These are phyloP conservation scores for Vaccinium corymbosum DNA, from an alignment of 148 eudicot species.

Conservation along the genomic window DNA sequence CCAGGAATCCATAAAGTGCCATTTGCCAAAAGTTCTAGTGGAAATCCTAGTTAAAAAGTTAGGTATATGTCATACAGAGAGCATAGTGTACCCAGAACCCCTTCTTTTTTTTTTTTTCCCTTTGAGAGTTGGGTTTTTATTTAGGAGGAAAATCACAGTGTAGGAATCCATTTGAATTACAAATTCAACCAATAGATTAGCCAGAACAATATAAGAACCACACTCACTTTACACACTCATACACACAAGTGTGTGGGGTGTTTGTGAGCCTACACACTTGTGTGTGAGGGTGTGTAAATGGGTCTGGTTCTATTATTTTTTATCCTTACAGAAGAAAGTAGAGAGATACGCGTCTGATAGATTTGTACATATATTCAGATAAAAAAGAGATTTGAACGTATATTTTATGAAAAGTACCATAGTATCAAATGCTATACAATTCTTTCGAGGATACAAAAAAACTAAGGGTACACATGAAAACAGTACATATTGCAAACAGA, in stretches of 20 bases:
- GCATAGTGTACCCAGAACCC: not conserved
- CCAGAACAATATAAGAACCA: too few relatives aligned
- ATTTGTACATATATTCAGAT: too few relatives aligned
- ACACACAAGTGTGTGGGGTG: too few relatives aligned
- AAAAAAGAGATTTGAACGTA: not conserved
- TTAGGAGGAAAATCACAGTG: not conserved
- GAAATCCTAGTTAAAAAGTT: slow-evolving; percentile 15
- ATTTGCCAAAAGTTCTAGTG: slow-evolving; percentile 7
- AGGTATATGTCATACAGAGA: not conserved
- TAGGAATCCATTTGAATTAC: not conserved
- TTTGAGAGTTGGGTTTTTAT: not conserved
- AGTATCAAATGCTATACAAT: not conserved
- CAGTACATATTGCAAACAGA: too few relatives aligned
- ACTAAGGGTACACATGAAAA: too few relatives aligned
- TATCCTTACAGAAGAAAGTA: too few relatives aligned
- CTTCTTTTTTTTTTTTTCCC: not conserved
- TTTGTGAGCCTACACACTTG: too few relatives aligned
- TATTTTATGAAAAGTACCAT: not conserved
- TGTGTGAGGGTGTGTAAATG: too few relatives aligned
- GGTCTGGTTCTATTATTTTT: too few relatives aligned
- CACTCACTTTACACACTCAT: too few relatives aligned
- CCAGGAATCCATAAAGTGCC: slow-evolving; percentile 5
- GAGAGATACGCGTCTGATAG: too few relatives aligned
- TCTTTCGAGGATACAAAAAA: too few relatives aligned
- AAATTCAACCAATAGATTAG: not conserved